These are phyloP conservation scores for Yarrowia galli DNA, from an alignment of 1,139 yeast species.

Conservation along the genomic window DNA sequence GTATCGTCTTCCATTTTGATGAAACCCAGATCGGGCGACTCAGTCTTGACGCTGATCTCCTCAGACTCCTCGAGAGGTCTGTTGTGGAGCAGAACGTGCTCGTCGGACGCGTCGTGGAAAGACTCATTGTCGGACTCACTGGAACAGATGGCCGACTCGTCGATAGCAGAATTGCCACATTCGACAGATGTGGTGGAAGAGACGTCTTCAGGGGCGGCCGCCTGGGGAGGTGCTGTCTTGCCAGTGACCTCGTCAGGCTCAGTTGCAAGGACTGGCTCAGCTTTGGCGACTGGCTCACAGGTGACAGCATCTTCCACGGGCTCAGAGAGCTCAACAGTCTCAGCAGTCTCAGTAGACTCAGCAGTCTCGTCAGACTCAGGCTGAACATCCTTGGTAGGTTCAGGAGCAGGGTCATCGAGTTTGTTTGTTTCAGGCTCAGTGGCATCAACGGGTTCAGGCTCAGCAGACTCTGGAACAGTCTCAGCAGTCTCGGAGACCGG, in stretches of 20 bases:
- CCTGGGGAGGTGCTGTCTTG: not conserved
- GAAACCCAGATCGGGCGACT: not conserved
- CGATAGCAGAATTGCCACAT: conserved; percentile 10
- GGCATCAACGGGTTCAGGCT: not conserved
- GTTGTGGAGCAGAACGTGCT: not conserved
- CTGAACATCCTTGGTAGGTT: too few species aligned
- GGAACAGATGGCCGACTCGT: not conserved
- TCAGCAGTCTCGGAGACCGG: too few species aligned
- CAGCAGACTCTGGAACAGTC: not conserved
- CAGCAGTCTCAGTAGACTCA: not conserved
- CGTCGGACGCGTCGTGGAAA: conserved; percentile 14
- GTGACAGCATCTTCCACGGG: not conserved
- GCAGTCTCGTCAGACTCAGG: too few species aligned
- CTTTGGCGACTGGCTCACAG: too few species aligned
- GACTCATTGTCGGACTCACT: not conserved
- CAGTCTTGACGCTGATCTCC: not conserved
- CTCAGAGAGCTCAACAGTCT: not conserved
- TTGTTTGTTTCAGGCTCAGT: not conserved
- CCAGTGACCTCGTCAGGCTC: too few species aligned
- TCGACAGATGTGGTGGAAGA: not conserved
- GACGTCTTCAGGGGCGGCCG: too few species aligned
- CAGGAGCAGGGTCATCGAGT: not conserved
- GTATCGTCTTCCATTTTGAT: not conserved
- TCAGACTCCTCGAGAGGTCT: not conserved
- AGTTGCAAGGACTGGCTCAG: not conserved